phyloP scores from a whole-genome alignment of 1,284 basidiomycete species.

The Irpex lacteus region DNA sequence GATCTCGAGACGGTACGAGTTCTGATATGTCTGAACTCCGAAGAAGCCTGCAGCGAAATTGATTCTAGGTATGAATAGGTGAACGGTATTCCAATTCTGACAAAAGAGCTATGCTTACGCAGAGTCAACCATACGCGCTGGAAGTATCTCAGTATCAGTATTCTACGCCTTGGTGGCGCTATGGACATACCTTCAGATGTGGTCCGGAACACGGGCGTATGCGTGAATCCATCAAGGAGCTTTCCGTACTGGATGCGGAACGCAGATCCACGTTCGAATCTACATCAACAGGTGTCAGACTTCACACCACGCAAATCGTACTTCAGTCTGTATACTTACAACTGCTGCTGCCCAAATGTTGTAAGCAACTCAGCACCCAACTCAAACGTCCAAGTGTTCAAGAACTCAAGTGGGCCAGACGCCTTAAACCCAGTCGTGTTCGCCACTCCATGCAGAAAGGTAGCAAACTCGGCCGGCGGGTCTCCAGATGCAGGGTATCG shows the following conservation, averaged over 20 bases:
- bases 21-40: not conserved
- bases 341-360: constrained; percentile 52
- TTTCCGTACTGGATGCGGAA: not conserved
- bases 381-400: constrained; percentile 42
- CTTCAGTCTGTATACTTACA: constrained; percentile 31
- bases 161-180: not conserved
- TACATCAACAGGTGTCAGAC: not conserved
- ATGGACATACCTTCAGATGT: not conserved
- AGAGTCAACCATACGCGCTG: constrained; percentile 1
- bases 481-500: constrained; percentile 39
- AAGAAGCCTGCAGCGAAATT: constrained; percentile 19
- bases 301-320: no score
- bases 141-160: not conserved
- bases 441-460: not conserved
- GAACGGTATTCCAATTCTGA: not conserved
- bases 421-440: constrained; percentile 35
- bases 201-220: constrained; percentile 44
- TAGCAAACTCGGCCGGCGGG: not conserved
- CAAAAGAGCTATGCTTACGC: not conserved
- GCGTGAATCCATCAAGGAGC: not conserved
- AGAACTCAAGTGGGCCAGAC: constrained; percentile 46
- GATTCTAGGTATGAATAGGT: constrained; percentile 9
- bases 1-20: not conserved
- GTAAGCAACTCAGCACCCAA: constrained; percentile 32
- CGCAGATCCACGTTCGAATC: not conserved